A percentile compares a stretch with the other conserved stretches of the same genome.
phyloP scores from a whole-genome alignment of 306 rosid genomes.

The Ziziphus jujuba region DNA sequence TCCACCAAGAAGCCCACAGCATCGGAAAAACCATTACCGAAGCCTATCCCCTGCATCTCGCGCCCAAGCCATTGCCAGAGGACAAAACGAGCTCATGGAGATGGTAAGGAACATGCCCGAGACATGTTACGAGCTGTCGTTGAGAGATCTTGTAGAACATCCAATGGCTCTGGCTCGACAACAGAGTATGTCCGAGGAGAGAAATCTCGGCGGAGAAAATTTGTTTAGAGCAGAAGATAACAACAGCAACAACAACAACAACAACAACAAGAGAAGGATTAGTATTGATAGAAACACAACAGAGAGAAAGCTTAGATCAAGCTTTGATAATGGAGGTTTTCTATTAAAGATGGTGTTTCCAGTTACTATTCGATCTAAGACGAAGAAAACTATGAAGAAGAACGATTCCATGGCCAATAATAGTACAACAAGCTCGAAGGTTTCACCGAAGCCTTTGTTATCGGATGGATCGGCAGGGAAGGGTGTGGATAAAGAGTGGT shows the following conservation, averaged over 20 bases:
- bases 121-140: constrained; percentile 75
- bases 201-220: constrained; percentile 1
- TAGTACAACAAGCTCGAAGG: constrained; percentile 37
- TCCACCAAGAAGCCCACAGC: constrained; percentile 40
- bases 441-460: constrained; percentile 52
- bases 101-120: constrained; percentile 92
- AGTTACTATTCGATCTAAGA: constrained; percentile 41
- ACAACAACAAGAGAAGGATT: constrained; percentile 1
- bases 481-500: constrained; percentile 67
- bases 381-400: constrained; percentile 33
- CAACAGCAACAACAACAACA: constrained; percentile 17
- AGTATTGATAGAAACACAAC: constrained; percentile 18
- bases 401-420: constrained; percentile 29
- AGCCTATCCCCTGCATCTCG: constrained; percentile 65
- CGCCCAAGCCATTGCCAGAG: constrained; percentile 68
- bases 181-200: constrained; percentile 11
- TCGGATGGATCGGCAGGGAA: constrained; percentile 36
- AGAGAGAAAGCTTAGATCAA: constrained; percentile 29
- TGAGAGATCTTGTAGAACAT: constrained; percentile 80
- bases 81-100: constrained; percentile 87
- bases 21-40: constrained; percentile 30
- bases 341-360: constrained; percentile 76
- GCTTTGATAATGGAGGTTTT: constrained; percentile 58
- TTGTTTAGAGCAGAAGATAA: constrained; percentile 16
- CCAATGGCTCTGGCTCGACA: constrained; percentile 15